These are phyloP conservation scores for Aureobasidium lini DNA, from an alignment of 2,329 filamentous ascomycete species.

Conservation along the genomic window DNA sequence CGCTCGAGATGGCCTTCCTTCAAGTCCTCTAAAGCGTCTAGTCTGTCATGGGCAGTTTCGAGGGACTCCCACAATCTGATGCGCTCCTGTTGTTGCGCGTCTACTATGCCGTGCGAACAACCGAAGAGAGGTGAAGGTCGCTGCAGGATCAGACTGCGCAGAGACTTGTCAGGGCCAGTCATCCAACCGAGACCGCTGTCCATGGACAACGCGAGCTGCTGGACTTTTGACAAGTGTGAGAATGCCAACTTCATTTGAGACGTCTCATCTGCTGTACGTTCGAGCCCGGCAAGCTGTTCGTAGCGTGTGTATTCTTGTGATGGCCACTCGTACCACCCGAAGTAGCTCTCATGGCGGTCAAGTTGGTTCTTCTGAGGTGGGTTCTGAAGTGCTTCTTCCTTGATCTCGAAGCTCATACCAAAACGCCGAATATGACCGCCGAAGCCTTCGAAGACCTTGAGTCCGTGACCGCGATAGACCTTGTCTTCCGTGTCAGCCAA, in stretches of 20 bases:
- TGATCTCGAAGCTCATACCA: slow-evolving; percentile 62
- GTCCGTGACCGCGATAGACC: slow-evolving; percentile 49
- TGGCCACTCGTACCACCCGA: slow-evolving; percentile 61
- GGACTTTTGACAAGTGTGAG: slow-evolving; percentile 46
- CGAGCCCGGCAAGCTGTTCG: slow-evolving; percentile 51
- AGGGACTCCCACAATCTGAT: slow-evolving; percentile 30
- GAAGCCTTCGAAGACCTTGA: slow-evolving; percentile 55
- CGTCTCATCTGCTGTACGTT: slow-evolving; percentile 57
- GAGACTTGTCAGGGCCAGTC: slow-evolving; percentile 51
- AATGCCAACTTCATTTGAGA: slow-evolving; percentile 55
- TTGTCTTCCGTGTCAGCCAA: slow-evolving; percentile 32
- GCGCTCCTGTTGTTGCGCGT: slow-evolving; percentile 31
- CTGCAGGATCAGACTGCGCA: slow-evolving; percentile 40
- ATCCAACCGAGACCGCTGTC: slow-evolving; percentile 63
- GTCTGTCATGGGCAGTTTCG: slow-evolving; percentile 17
- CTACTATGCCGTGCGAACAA: slow-evolving; percentile 28
- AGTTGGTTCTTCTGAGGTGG: slow-evolving; percentile 52
- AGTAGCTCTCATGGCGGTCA: slow-evolving; percentile 50
- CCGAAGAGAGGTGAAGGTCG: slow-evolving; percentile 42
- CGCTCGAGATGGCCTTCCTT: slow-evolving; percentile 19
- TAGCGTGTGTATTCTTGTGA: slow-evolving; percentile 52
- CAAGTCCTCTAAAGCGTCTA: slow-evolving; percentile 20
- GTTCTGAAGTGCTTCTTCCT: slow-evolving; percentile 41
- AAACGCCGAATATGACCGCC: slow-evolving; percentile 54
- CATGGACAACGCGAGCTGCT: slow-evolving; percentile 59